Percentiles rank a stretch among this genome's conserved stretches.
Conservation (phyloP, 1,284 basidiomycete genomes). For the Termitomyces sp. region DNA sequence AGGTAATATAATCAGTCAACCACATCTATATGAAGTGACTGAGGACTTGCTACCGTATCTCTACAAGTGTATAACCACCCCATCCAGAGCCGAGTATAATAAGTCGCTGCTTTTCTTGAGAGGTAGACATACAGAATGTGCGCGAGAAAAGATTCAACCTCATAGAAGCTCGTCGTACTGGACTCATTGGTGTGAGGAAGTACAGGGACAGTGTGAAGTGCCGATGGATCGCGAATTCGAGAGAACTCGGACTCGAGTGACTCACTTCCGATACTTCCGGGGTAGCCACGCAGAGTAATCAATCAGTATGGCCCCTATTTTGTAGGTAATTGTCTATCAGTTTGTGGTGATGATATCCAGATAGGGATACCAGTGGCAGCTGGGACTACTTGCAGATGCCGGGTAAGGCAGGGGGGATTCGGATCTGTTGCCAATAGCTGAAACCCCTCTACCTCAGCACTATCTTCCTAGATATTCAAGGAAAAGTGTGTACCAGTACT, state of each 20-base stretch:
- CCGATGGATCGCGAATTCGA: not conserved
- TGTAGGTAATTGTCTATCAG: not conserved
- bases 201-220: too few species aligned
- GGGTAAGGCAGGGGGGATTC: too few species aligned
- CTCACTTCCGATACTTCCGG: slow-evolving; percentile 9
- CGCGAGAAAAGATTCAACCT: not conserved
- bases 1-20: too few species aligned
- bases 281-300: not conserved
- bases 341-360: not conserved
- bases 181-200: not conserved
- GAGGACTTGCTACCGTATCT: too few species aligned
- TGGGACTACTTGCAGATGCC: too few species aligned
- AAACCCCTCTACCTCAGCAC: too few species aligned
- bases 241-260: not conserved
- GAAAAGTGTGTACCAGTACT: too few species aligned
- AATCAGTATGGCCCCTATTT: not conserved
- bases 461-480: too few species aligned
- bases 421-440: too few species aligned
- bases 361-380: too few species aligned
- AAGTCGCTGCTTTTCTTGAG: slow-evolving; percentile 48
- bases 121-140: slow-evolving; percentile 5
- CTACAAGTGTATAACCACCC: slow-evolving; percentile 79
- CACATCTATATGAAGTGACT: too few species aligned
- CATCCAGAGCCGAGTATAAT: slow-evolving; percentile 84
- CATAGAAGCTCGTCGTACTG: not conserved